Percentiles rank a stretch among this genome's conserved stretches.
phyloP scores from a whole-genome alignment of 2,329 filamentous ascomycete species.

The Parasarocladium wereldwijsianum region DNA sequence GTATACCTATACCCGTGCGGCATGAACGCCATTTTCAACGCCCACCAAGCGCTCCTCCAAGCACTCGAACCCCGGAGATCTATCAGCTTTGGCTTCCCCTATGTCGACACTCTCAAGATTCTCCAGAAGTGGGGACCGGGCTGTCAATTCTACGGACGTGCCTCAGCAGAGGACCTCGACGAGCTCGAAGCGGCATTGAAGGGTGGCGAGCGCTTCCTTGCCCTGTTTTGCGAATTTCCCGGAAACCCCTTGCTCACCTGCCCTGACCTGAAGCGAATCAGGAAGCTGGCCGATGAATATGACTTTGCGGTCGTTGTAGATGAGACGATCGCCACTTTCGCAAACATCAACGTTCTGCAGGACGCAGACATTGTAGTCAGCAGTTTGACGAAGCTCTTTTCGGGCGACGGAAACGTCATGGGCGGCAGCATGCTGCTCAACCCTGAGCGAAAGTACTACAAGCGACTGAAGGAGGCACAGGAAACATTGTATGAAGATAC shows the following conservation, averaged over 20 bases:
- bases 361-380: conserved; percentile 86
- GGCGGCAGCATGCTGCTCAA: conserved; percentile 61
- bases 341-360: conserved; percentile 86
- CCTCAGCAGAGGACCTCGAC: conserved; percentile 63
- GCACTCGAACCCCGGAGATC: conserved; percentile 47
- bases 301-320: conserved; percentile 86
- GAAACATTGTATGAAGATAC: conserved; percentile 64
- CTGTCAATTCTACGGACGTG: conserved; percentile 75
- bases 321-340: conserved; percentile 92
- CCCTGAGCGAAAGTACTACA: conserved; percentile 55
- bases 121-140: conserved; percentile 83
- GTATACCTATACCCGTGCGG: conserved; percentile 80
- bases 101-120: conserved; percentile 92
- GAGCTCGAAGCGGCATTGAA: conserved; percentile 61
- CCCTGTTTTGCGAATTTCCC: conserved; percentile 88
- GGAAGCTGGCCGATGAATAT: conserved; percentile 62
- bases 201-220: conserved; percentile 61
- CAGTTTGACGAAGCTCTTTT: conserved; percentile 93
- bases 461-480: conserved; percentile 50
- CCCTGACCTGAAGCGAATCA: conserved; percentile 73
- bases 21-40: conserved; percentile 91
- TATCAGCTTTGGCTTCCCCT: conserved; percentile 92
- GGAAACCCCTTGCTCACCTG: conserved; percentile 80
- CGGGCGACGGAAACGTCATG: conserved; percentile 97
- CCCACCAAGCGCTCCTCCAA: conserved; percentile 59